A percentile compares a stretch with the other conserved stretches of the same genome.
These are phyloP conservation scores for Melanomma pulvis-pyrius DNA, from an alignment of 495 filamentous ascomycete genomes.

Conservation along the genomic window DNA sequence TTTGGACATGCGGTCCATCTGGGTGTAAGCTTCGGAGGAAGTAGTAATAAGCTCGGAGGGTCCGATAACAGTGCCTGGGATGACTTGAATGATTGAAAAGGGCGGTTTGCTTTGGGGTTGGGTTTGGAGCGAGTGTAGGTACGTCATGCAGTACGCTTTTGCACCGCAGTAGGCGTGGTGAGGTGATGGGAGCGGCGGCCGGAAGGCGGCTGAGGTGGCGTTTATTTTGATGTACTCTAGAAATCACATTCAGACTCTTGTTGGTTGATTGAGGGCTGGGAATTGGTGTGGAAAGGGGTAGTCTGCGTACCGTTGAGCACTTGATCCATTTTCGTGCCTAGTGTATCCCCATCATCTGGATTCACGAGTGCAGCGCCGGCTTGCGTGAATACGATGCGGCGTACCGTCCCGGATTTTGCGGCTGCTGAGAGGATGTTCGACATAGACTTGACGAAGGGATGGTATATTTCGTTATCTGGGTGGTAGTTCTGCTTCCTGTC, in stretches of 20 bases:
- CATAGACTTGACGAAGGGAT: constrained; percentile 32
- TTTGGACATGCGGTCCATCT: constrained; percentile 25
- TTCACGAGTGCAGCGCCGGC: constrained; percentile 27
- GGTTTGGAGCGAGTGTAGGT: constrained; percentile 10
- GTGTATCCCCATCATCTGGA: constrained; percentile 25
- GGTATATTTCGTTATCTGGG: constrained; percentile 26
- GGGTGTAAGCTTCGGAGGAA: background rate
- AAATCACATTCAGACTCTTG: background rate
- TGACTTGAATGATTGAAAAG: constrained; percentile 30
- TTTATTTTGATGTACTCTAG: constrained; percentile 21
- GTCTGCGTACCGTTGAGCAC: constrained; percentile 17
- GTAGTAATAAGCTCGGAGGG: constrained; percentile 16
- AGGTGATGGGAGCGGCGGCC: constrained; percentile 20
- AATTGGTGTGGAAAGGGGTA: background rate
- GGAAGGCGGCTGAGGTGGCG: background rate
- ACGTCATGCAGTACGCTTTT: constrained; percentile 31
- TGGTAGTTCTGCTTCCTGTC: constrained; percentile 16
- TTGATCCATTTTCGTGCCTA: constrained; percentile 23
- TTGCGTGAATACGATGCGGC: constrained; percentile 31
- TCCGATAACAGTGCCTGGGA: constrained; percentile 29
- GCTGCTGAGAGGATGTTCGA: constrained; percentile 29
- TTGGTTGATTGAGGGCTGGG: background rate
- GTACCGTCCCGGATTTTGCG: constrained; percentile 21
- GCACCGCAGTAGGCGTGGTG: constrained; percentile 33
- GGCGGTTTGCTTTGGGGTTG: background rate